Conservation (phyloP, 208 protist species). For the Vickermania ingenoplastis region DNA sequence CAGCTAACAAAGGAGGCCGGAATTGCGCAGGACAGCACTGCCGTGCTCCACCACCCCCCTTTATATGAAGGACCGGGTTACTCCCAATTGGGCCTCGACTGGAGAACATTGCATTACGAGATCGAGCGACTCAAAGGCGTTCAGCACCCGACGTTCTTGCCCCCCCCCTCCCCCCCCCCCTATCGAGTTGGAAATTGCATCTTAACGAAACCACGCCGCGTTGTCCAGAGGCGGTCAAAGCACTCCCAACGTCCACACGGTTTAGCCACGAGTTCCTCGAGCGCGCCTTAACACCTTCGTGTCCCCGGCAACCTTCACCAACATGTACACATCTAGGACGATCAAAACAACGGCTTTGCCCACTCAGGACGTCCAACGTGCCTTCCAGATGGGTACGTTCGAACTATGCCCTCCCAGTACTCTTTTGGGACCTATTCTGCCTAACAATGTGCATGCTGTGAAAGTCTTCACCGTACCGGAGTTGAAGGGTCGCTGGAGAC, state of each 20-base stretch:
- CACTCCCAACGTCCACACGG: background rate
- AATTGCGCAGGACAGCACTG: constrained; percentile 1
- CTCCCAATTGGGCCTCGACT: background rate
- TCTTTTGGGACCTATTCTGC: background rate
- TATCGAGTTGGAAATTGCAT: background rate
- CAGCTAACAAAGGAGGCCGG: too few relatives aligned
- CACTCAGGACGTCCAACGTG: background rate
- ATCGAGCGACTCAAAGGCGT: background rate
- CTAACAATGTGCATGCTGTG: background rate
- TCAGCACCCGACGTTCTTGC: background rate
- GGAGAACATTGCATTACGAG: background rate
- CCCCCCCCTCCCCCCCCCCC: too few relatives aligned
- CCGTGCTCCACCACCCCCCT: background rate
- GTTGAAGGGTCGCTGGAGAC: background rate
- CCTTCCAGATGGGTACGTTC: background rate
- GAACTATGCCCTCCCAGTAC: background rate
- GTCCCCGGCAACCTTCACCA: background rate
- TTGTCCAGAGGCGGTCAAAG: background rate
- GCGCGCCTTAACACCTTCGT: background rate
- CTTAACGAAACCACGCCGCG: background rate
- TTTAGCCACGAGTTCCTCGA: background rate
- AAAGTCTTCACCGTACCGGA: background rate
- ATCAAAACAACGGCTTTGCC: background rate
- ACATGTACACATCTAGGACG: background rate
- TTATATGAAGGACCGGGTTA: background rate